Evolutionary conservation across 2,329 filamentous ascomycete species (phyloP), one percentile per base, ranked within the genome.

Genomic region (Coniochaeta sp.): DNA sequence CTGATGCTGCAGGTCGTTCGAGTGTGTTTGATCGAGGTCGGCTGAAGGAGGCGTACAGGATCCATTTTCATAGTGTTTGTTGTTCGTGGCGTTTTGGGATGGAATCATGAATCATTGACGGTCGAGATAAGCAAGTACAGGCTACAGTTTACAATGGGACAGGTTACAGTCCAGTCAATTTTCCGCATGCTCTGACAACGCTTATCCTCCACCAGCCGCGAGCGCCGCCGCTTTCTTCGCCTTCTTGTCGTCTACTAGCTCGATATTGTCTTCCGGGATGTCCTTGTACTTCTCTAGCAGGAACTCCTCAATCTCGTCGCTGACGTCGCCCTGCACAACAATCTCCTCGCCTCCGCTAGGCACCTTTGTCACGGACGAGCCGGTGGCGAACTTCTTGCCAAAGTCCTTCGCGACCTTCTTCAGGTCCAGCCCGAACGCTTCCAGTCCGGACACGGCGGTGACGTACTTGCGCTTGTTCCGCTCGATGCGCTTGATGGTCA

Each of bases 381-480:
- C 95, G 10, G 95, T 98, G 32, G 95, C 95, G 71, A 99, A 98
- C 77, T 97, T 98, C 84, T 98, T 99, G 64, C 95, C 95, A 67
- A 98, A 88, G 70, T 98, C 95, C 80, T 98, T 98, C 61, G 93
- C 88, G 8, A 96, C 83, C 79, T 97, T 98, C 77, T 99, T 99
- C 70, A 97, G 82, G 60, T 98, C 93, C 47, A 98, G 75, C 0
- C 91, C 91, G 70, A 97, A 96, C 0, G 89, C 87, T 74, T 99
- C 95, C 22, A 99, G 81, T 0, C 95, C 95, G 7, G 86, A 86
- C n/a, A 99, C 87, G 17, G 93, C 89, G 0, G 95, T 99, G 59
- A 99, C 93, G 72, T 88, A 96, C 79, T 99, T 99, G 71, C 95
- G 87, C 83, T 99, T 99, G 77, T 96, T 98, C 64, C 95, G 87